Base-by-base conservation (phyloP, 768 basidiomycete species). In the Pleurotus citrinopileatus region DNA sequence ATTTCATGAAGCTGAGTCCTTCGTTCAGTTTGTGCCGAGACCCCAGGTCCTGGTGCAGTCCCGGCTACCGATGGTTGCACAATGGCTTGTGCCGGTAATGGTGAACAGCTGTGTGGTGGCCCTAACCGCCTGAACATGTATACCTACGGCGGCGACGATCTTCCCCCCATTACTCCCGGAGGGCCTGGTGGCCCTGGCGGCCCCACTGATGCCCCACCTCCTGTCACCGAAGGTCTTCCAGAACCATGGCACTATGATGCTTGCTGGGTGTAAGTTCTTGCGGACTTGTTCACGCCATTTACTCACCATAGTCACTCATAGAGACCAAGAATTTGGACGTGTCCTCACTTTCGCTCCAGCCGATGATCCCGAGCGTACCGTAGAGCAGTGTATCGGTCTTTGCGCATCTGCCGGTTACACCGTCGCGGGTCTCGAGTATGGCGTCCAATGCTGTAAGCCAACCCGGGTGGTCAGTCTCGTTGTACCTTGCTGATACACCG, bases 41-140 rank as follows among this genome's bases (percentile, higher is more conserved):
- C 52, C 26, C 56, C 45, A 20, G 58, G 53, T 20, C 42, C 55
- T 1, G 37, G 57, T 4, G 38, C 55, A 7, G 22, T 36, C 2
- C 27, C 55, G 4, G 48, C 38, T 34, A 52, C 55, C 19, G 50
- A 28, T 19, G 52, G 42, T 15, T 61, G 60, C 54, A 45, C 45
- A 10, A 59, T 57, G 12, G 52, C 59, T 2, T 61, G 61, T 26
- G 42, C 36, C 3, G 61, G 55, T 7, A 60, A 63, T 46, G 55
- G 53, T 25, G 52, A 38, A 4, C 55, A 63, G 40, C 57, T 59
- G 37, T 61, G 61, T 46, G 61, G 59, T 17, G 60, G 57, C 15
- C 42, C 52, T 15, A 59, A 51, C 36, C 54, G 54, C 13, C 13
- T 48, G 32, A 55, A 55, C 32, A 40, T 55, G 52, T 53, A 53